Evolutionary conservation across 768 basidiomycete species (phyloP).

Genomic region (Russula sp.): DNA sequence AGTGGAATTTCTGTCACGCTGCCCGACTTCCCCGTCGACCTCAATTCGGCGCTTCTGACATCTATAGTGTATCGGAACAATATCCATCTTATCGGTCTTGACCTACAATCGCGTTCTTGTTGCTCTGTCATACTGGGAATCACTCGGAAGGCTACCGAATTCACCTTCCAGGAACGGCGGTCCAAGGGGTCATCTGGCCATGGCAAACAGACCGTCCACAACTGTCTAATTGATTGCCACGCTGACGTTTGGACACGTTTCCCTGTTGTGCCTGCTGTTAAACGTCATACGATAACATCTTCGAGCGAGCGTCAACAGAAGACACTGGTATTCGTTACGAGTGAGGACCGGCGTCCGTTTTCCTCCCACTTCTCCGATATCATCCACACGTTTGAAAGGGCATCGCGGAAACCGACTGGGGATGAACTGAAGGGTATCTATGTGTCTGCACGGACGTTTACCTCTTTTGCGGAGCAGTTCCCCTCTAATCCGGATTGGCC

Average conservation of each 20-base stretch:
- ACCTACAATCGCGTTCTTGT: conserved; percentile 29
- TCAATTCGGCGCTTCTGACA: conserved; percentile 31
- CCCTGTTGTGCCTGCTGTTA: conserved; percentile 11
- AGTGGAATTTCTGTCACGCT: conserved; percentile 36
- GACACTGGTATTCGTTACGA: conserved; percentile 39
- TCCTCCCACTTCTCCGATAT: conserved; percentile 39
- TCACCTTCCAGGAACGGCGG: conserved; percentile 43
- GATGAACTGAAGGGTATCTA: conserved; percentile 35
- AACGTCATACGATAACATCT: conserved; percentile 9
- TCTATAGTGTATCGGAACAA: conserved; percentile 38
- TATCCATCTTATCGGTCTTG: conserved; percentile 39
- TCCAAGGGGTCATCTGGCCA: conserved; percentile 20
- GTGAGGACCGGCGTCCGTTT: conserved; percentile 32
- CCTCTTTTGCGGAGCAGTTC: conserved; percentile 23
- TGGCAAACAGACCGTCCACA: conserved; percentile 32
- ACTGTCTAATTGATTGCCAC: conserved; percentile 24
- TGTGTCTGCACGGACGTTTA: conserved; percentile 30
- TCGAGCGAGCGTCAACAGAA: conserved; percentile 27
- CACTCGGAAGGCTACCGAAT: conserved; percentile 49
- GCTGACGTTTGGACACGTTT: conserved; percentile 13
- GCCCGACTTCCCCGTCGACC: conserved; percentile 21
- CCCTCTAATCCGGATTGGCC: conserved; percentile 13
- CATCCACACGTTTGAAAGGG: conserved; percentile 40
- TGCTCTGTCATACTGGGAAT: conserved; percentile 44
- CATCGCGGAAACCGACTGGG: conserved; percentile 47